Base-by-base conservation (phyloP, 441 rosid species). In the Aleurites moluccanus region DNA sequence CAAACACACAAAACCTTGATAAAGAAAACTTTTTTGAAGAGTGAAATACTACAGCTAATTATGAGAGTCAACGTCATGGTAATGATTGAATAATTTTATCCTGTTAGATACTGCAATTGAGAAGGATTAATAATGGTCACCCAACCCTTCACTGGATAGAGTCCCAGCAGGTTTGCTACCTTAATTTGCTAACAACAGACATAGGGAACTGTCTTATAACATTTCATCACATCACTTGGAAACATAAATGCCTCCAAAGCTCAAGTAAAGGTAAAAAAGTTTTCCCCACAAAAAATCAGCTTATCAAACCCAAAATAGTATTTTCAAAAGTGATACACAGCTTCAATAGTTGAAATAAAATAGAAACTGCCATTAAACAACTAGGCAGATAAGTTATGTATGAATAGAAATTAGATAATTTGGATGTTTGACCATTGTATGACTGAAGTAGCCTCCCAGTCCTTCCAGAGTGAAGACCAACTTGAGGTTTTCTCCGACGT, bases 371-470 rank as follows among this genome's bases (percentile, higher is more conserved):
- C 49, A 7, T 55, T 23, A 33, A 9, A 14, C 25, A 64, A 44
- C n/a, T 23, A 72, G 6, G 40, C 52, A 75, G 13, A 59, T 47
- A 33, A 38, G 55, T 10, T 25, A 38, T 16, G 2, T 45, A 60
- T 45, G 14, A 27, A 44, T 27, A 20, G 9, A 42, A 28, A 68
- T 13, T 40, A 9, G 45, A 13, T 8, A 11, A 30, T 13, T n/a
- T n/a, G n/a, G 44, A 35, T 35, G 66, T 49, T 60, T 40, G n/a
- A 89, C 91, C 90, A 69, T 79, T 77, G 78, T 73, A 75, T 3
- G 85, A 66, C 55, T 73, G 85, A 77, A 84, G 75, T 59, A 85
- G 77, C 73, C 81, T 86, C 60, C 77, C 87, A 49, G 76, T 25
- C 66, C 81, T 78, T 77, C 85, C 85, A 2, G 79, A 74, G 47